Conservation (phyloP, 345 rosid species). For the Orychophragmus violaceus region DNA sequence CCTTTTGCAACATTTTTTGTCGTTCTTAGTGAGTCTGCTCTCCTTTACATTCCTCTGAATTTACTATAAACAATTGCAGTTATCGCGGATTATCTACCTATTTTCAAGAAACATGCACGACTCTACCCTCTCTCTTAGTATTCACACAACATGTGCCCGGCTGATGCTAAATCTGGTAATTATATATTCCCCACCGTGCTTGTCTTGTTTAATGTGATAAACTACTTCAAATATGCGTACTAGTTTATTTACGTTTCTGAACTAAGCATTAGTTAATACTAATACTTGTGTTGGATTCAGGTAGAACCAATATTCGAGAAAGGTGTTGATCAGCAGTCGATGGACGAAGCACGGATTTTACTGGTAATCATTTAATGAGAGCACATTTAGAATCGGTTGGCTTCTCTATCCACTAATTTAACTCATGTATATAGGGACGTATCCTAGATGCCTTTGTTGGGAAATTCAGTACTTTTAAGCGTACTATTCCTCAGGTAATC, state of each 20-base stretch:
- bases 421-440: conserved; percentile 60
- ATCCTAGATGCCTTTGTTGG: conserved; percentile 99
- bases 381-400: conserved; percentile 11
- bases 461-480: conserved; percentile 93
- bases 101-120: conserved; percentile 98
- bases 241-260: neutral
- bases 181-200: conserved; percentile 16
- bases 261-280: conserved; percentile 2
- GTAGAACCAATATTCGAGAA: conserved; percentile 98
- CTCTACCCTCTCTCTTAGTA: conserved; percentile 87
- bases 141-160: conserved; percentile 96
- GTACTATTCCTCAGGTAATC: conserved; percentile 93
- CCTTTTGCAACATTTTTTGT: neutral
- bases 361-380: conserved; percentile 46
- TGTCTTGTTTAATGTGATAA: conserved; percentile 4
- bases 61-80: conserved; percentile 40
- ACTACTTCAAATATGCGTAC: conserved; percentile 3
- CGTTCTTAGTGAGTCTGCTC: too few species aligned
- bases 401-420: neutral
- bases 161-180: conserved; percentile 95
- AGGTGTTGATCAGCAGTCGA: conserved; percentile 84
- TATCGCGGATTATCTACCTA: conserved; percentile 89
- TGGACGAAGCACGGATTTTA: conserved; percentile 95
- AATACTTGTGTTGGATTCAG: conserved; percentile 36
- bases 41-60: conserved; percentile 11